Evolutionary conservation across 1,284 basidiomycete genomes (phyloP), one percentile per base, ranked within the genome.

Genomic region (Mycena citricolor): DNA sequence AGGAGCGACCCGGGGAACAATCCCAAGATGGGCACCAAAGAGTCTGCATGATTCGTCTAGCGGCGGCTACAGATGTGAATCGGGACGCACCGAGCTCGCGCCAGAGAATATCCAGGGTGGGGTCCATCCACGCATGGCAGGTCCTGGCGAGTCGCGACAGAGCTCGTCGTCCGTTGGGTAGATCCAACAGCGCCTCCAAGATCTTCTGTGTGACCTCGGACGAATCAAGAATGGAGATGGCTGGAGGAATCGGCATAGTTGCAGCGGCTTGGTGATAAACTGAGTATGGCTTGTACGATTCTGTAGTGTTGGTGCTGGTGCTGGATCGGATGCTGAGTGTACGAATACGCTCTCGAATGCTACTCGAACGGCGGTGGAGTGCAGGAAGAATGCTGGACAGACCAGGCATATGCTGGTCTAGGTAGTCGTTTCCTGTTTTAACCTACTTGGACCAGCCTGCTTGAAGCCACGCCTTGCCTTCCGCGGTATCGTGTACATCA

Each of bases 31-130:
- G 86, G 86, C 32, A 80, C 63, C 49, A 89, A 68, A 12, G 83
- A 86, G 61, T 89, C 86, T 52, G 26, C 7, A 1, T 11, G n/a
- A 23, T 35, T 34, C n/a, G 13, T 17, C 31, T 29, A n/a, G 7
- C 22, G 5, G 21, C 5, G 13, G 17, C 19, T 22, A 13, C 19
- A 11, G 22, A 20, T 19, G 12, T 5, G 14, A n/a, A 26, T 6
- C 7, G 34, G 4, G 7, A 45, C 50, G 34, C 23, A 52, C 50
- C 50, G 42, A 89, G 66, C 57, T 89, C 86, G 59, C 73, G 78
- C 86, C 86, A 89, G 23, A 89, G 68, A 36, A 81, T 64, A 59
- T 81, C 69, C 48, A 88, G 60, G n/a, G 81, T 79, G n/a, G 83
- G 83, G 53, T 84, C 83, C 51, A 73, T 77, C 60, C 87, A 68